Evolutionary conservation across 2,329 filamentous ascomycete genomes (phyloP).

Genomic region (Aspergillus ochraceus): DNA sequence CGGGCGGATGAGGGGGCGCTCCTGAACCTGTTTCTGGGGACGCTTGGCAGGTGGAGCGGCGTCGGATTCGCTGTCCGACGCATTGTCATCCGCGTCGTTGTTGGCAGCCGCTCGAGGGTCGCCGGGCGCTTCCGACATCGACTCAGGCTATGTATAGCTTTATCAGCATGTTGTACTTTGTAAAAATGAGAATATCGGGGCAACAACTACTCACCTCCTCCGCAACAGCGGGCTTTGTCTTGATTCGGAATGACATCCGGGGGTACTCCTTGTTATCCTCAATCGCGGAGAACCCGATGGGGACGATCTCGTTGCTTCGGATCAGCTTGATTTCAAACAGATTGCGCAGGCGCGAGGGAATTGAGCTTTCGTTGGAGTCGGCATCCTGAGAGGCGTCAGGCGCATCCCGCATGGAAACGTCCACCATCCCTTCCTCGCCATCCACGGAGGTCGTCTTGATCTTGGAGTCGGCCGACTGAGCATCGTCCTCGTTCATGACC

Average conservation of each 20-base stretch:
- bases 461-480: conserved; percentile 67
- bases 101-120: not conserved
- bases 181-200: not conserved
- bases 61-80: conserved; percentile 29
- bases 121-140: not conserved
- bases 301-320: conserved; percentile 58
- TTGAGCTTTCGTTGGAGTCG: conserved; percentile 48
- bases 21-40: conserved; percentile 34
- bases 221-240: conserved; percentile 22
- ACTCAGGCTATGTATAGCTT: conserved; percentile 11
- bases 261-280: conserved; percentile 61
- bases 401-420: conserved; percentile 78
- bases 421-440: conserved; percentile 86
- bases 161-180: conserved; percentile 5
- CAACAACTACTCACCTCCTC: conserved; percentile 17
- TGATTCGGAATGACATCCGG: conserved; percentile 51
- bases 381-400: conserved; percentile 19
- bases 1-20: conserved; percentile 70
- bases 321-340: conserved; percentile 78
- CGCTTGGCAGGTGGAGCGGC: conserved; percentile 20
- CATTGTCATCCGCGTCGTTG: conserved; percentile 7
- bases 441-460: conserved; percentile 77
- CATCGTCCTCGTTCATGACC: conserved; percentile 61
- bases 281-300: conserved; percentile 67
- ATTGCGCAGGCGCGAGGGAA: conserved; percentile 65